These are phyloP conservation scores for Lichina pygmaea DNA, from an alignment of 495 filamentous ascomycete species.

Conservation along the genomic window DNA sequence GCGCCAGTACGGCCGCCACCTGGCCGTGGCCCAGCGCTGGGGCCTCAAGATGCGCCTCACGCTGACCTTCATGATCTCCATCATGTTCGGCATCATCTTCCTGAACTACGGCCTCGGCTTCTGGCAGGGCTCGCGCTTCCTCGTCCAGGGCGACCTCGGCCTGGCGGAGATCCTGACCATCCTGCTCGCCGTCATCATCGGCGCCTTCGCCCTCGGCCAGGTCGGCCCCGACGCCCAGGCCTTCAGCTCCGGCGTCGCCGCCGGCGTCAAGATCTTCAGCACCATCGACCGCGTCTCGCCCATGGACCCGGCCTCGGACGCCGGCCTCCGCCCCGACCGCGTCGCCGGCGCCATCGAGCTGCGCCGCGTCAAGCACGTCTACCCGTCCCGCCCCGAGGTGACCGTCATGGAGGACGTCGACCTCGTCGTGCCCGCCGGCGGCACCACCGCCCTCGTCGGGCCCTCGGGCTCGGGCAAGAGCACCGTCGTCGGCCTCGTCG, in stretches of 20 bases:
- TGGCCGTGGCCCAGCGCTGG: constrained; percentile 44
- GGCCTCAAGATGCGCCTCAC: constrained; percentile 48
- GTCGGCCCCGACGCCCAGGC: constrained; percentile 67
- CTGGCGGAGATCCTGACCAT: constrained; percentile 41
- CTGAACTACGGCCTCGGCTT: constrained; percentile 70
- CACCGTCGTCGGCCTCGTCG: constrained; percentile 75
- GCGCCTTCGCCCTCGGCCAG: constrained; percentile 74
- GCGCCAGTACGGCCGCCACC: constrained; percentile 50
- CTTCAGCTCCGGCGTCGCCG: constrained; percentile 56
- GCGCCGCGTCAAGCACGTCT: constrained; percentile 69
- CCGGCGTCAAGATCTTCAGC: constrained; percentile 69
- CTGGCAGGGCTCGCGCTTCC: constrained; percentile 73
- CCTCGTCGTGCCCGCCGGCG: constrained; percentile 55
- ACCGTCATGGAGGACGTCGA: constrained; percentile 62
- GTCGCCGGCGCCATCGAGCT: constrained; percentile 61
- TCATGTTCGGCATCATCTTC: constrained; percentile 62
- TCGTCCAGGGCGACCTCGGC: constrained; percentile 35
- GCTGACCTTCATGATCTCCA: constrained; percentile 49
- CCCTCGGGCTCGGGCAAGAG: constrained; percentile 77
- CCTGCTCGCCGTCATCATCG: constrained; percentile 70
- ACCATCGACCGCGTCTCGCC: constrained; percentile 84
- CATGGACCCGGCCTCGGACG: constrained; percentile 47
- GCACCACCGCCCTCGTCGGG: constrained; percentile 67
- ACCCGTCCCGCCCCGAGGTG: constrained; percentile 77
- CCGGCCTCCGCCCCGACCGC: constrained; percentile 39